phyloP scores from a whole-genome alignment of 495 filamentous ascomycete species.

The Hyaloscypha variabilis region DNA sequence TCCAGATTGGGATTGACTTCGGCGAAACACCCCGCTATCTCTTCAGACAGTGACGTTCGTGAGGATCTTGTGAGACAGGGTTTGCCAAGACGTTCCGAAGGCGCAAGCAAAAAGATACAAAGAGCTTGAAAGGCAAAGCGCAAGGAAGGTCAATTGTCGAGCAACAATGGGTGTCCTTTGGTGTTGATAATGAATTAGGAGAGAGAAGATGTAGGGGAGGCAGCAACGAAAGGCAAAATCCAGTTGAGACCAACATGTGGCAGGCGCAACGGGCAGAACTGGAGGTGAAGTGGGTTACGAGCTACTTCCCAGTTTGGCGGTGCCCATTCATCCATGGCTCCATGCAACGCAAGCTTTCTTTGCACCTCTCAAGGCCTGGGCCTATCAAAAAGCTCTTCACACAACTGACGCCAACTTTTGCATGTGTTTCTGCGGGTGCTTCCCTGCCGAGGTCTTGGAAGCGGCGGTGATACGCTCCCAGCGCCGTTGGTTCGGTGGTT shows the following conservation, averaged over 20 bases:
- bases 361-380: too few relatives aligned
- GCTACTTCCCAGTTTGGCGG: background rate
- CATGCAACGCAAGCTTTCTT: background rate
- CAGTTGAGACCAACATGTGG: background rate
- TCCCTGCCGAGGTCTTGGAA: background rate
- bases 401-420: constrained; percentile 4
- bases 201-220: background rate
- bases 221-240: background rate
- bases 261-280: background rate
- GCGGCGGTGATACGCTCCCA: background rate
- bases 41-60: constrained; percentile 19
- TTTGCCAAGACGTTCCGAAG: constrained; percentile 4
- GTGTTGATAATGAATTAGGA: background rate
- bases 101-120: background rate
- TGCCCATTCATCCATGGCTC: background rate
- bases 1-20: background rate
- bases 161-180: background rate
- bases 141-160: background rate
- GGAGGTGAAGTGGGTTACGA: background rate
- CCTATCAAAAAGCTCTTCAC: background rate
- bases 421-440: constrained; percentile 9
- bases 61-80: background rate
- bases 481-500: background rate
- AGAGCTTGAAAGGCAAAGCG: too few relatives aligned
- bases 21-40: constrained; percentile 15